Percentiles rank a stretch among this genome's conserved stretches.
Conservation (phyloP, 2,329 filamentous ascomycete genomes). For the Paradendryphiella salina region DNA sequence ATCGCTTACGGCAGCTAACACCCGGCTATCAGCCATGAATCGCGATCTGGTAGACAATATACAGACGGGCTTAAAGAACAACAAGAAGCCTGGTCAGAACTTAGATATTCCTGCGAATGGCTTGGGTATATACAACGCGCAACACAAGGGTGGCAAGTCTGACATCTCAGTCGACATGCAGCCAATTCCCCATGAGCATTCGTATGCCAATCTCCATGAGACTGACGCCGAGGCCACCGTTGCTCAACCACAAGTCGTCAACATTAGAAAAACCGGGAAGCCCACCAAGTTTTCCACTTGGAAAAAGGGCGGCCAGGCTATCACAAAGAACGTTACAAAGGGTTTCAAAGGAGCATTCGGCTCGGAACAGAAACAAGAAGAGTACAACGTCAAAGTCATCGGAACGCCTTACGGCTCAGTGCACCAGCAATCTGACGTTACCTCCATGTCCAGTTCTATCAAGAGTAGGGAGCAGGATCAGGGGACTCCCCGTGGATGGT, state of each 20-base stretch:
- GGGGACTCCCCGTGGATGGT: constrained; percentile 39
- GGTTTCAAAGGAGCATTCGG: constrained; percentile 89
- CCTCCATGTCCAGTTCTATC: constrained; percentile 32
- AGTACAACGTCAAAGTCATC: constrained; percentile 56
- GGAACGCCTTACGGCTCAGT: constrained; percentile 50
- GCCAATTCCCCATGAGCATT: constrained; percentile 40
- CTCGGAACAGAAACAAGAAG: constrained; percentile 60
- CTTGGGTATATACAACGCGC: constrained; percentile 62
- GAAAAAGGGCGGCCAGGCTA: constrained; percentile 94
- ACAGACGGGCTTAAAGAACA: constrained; percentile 87
- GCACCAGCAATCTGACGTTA: constrained; percentile 39
- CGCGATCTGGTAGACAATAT: constrained; percentile 94
- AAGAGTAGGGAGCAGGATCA: constrained; percentile 35
- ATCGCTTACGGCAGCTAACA: constrained; percentile 90
- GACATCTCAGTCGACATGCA: constrained; percentile 50
- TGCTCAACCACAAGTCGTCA: constrained; percentile 86
- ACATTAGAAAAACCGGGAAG: constrained; percentile 84
- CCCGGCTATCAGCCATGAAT: constrained; percentile 91
- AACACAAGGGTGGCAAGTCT: constrained; percentile 45
- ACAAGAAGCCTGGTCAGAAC: constrained; percentile 56
- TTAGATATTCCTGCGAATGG: constrained; percentile 57
- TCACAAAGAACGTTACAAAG: constrained; percentile 92
- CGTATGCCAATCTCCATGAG: constrained; percentile 52
- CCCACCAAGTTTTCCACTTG: constrained; percentile 98
- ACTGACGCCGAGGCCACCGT: constrained; percentile 68